Conservation (phyloP, 352 stramenopile genomes). For the Phytophthora uliginosa region DNA sequence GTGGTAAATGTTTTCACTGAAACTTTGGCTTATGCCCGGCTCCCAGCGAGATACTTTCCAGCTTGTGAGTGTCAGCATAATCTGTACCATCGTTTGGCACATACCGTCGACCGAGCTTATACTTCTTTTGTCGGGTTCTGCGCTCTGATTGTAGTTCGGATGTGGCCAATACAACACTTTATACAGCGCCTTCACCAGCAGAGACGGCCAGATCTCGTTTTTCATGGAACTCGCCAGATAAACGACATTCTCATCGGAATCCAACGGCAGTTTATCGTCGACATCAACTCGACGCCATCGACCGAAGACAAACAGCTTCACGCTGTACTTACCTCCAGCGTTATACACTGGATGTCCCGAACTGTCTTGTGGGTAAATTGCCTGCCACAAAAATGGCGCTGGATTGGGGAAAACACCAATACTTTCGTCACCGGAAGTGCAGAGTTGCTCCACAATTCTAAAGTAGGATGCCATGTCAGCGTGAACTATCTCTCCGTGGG, state of each 20-base stretch:
- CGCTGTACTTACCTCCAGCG: slow-evolving; percentile 77
- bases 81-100: slow-evolving; percentile 39
- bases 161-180: slow-evolving; percentile 74
- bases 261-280: slow-evolving; percentile 76
- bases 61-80: slow-evolving; percentile 59
- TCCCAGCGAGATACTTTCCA: slow-evolving; percentile 68
- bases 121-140: neutral
- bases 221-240: slow-evolving; percentile 68
- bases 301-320: slow-evolving; percentile 77
- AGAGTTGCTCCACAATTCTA: slow-evolving; percentile 71
- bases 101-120: slow-evolving; percentile 1
- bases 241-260: slow-evolving; percentile 54
- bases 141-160: slow-evolving; percentile 1
- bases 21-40: slow-evolving; percentile 7
- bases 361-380: slow-evolving; percentile 79
- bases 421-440: slow-evolving; percentile 28
- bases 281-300: slow-evolving; percentile 80
- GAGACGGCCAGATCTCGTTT: slow-evolving; percentile 74
- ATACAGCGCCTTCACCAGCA: slow-evolving; percentile 78
- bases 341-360: slow-evolving; percentile 65
- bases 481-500: slow-evolving; percentile 76
- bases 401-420: neutral
- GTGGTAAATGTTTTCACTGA: slow-evolving; percentile 47
- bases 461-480: slow-evolving; percentile 76
- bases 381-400: slow-evolving; percentile 70